phyloP scores from a whole-genome alignment of 768 basidiomycete genomes.

The Clitopilus hobsonii region DNA sequence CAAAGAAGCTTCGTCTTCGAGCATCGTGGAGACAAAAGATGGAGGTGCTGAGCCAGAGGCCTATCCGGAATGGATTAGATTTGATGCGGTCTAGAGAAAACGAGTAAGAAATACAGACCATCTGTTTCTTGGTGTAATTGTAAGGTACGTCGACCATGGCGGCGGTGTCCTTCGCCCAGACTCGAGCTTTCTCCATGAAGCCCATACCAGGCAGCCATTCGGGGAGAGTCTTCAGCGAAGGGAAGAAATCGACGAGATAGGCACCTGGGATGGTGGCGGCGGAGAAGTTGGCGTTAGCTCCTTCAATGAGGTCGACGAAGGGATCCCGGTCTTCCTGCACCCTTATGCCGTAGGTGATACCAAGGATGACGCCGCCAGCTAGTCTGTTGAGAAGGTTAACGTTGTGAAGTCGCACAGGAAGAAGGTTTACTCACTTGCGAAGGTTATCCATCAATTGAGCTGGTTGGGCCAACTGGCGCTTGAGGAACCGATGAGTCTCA shows the following conservation, averaged over 20 bases:
- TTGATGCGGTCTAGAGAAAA: not conserved
- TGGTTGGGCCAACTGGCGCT: slow-evolving; percentile 26
- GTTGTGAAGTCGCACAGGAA: not conserved
- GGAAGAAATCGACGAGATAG: slow-evolving; percentile 25
- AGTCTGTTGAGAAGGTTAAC: slow-evolving; percentile 7
- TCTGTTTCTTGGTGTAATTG: slow-evolving; percentile 20
- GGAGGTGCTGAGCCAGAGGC: slow-evolving; percentile 33
- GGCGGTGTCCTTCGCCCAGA: slow-evolving; percentile 25
- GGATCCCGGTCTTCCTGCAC: slow-evolving; percentile 24
- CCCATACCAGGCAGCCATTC: slow-evolving; percentile 44
- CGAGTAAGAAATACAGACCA: too few species aligned
- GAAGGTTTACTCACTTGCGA: slow-evolving; percentile 30
- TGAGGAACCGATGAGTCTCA: slow-evolving; percentile 32
- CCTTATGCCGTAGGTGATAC: slow-evolving; percentile 24
- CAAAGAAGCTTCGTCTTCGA: slow-evolving; percentile 30
- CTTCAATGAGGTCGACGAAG: slow-evolving; percentile 21
- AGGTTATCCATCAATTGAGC: slow-evolving; percentile 28
- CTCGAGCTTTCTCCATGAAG: slow-evolving; percentile 35
- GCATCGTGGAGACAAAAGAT: slow-evolving; percentile 38
- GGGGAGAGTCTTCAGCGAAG: slow-evolving; percentile 34
- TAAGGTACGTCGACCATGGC: slow-evolving; percentile 33
- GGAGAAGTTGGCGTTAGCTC: slow-evolving; percentile 17
- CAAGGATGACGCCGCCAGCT: slow-evolving; percentile 22
- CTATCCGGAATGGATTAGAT: slow-evolving; percentile 15
- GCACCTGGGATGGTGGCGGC: slow-evolving; percentile 19